Evolutionary conservation across 108 stramenopile genomes (phyloP).

Genomic region (Conticribra guillardii): DNA sequence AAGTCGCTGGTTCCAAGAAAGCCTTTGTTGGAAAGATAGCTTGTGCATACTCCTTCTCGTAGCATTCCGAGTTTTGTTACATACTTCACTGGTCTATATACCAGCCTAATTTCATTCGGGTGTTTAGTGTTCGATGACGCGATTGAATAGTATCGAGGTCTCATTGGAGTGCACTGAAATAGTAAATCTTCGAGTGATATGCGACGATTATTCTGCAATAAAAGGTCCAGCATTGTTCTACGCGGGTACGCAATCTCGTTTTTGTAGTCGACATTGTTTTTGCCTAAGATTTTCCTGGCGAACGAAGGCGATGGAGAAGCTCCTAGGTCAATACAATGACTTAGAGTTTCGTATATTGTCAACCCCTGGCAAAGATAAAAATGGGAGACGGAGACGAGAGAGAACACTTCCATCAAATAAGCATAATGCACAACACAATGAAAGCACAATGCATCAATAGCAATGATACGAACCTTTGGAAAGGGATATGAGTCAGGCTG

Average conservation of each 20-base stretch:
- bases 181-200: slow-evolving; percentile 70
- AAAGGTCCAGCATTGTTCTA: slow-evolving; percentile 63
- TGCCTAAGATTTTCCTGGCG: slow-evolving; percentile 50
- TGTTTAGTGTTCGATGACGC: slow-evolving; percentile 51
- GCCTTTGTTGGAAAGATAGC: slow-evolving; percentile 52
- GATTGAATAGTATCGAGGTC: slow-evolving; percentile 76
- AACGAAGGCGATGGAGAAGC: slow-evolving; percentile 68
- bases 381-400: neutral
- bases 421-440: neutral
- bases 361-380: slow-evolving; percentile 36
- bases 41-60: slow-evolving; percentile 65
- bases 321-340: slow-evolving; percentile 61
- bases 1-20: slow-evolving; percentile 10
- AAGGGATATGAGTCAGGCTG: slow-evolving; percentile 52
- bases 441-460: neutral
- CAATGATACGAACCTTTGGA: slow-evolving; percentile 32
- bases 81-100: slow-evolving; percentile 50
- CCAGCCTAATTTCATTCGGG: slow-evolving; percentile 50
- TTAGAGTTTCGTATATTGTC: slow-evolving; percentile 64
- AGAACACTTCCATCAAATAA: neutral
- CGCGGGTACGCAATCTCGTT: slow-evolving; percentile 59
- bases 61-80: slow-evolving; percentile 56
- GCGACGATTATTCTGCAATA: slow-evolving; percentile 32
- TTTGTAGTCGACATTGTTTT: slow-evolving; percentile 64
- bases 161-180: slow-evolving; percentile 58